Evolutionary conservation across 148 eudicot species (phyloP).

Genomic region (Beta vulgaris): DNA sequence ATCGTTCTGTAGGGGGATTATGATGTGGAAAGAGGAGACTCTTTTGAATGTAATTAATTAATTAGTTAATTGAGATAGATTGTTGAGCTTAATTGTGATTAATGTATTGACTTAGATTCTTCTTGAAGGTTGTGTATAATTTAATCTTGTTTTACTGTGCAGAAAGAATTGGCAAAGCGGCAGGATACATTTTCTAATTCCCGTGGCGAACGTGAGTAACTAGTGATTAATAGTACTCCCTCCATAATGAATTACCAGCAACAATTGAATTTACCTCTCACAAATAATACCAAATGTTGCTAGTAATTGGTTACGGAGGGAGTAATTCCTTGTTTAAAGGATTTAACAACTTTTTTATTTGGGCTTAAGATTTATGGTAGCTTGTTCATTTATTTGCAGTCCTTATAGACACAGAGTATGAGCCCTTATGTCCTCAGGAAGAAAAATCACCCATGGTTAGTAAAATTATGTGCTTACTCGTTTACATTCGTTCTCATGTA

Average conservation of each 20-base stretch:
- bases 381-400: conserved; percentile 46
- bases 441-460: conserved; percentile 71
- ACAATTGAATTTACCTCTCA: too few relatives aligned
- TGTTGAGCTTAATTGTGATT: not conserved
- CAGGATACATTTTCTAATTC: conserved; percentile 56
- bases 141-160: conserved; percentile 24
- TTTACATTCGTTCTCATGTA: not conserved
- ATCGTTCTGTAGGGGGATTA: conserved; percentile 70
- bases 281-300: too few relatives aligned
- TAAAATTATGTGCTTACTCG: conserved; percentile 2
- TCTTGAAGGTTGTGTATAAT: not conserved
- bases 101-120: not conserved
- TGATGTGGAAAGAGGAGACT: conserved; percentile 98
- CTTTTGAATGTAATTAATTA: conserved; percentile 53
- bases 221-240: not conserved
- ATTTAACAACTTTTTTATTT: not conserved
- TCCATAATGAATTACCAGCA: too few relatives aligned
- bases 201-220: conserved; percentile 79
- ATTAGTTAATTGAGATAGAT: conserved; percentile 7
- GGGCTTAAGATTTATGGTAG: not conserved
- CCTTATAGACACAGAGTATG: conserved; percentile 64
- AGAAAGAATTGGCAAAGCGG: conserved; percentile 58
- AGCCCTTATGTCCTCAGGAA: conserved; percentile 59
- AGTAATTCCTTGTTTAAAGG: not conserved
- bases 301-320: too few relatives aligned